These are phyloP conservation scores for Scopulariopsis brevicaulis DNA, from an alignment of 2,329 filamentous ascomycete species.

Conservation along the genomic window DNA sequence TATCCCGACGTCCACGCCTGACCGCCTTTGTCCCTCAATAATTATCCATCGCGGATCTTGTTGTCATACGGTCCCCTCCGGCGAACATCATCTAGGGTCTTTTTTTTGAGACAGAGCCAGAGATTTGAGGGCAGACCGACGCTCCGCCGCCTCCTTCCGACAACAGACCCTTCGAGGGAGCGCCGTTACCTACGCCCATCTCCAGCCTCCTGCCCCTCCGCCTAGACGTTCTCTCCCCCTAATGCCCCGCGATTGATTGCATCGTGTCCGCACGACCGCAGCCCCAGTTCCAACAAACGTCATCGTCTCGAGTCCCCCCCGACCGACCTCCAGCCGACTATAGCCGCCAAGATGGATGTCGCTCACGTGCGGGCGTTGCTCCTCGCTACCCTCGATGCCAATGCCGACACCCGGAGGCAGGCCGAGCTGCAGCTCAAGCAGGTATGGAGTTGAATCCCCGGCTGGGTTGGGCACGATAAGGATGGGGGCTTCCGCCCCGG, in stretches of 20 bases:
- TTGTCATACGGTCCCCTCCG: neutral
- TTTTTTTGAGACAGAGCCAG: neutral
- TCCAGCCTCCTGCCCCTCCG: neutral
- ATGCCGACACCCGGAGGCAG: conserved; percentile 63
- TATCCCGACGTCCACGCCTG: neutral
- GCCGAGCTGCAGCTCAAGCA: conserved; percentile 75
- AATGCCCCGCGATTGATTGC: conserved; percentile 4
- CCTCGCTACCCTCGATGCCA: conserved; percentile 61
- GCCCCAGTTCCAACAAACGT: neutral
- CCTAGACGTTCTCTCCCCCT: neutral
- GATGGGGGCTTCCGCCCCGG: neutral
- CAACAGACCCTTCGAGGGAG: neutral
- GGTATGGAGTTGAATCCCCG: conserved; percentile 35
- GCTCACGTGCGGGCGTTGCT: conserved; percentile 66
- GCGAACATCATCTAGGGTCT: neutral
- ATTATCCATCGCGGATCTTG: neutral
- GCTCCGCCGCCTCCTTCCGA: neutral
- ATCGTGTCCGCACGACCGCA: conserved; percentile 1
- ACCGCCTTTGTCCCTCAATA: conserved; percentile 4
- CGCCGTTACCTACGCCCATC: neutral
- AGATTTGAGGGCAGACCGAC: neutral
- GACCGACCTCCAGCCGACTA: neutral
- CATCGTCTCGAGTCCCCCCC: neutral
- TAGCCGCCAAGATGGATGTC: conserved; percentile 49
- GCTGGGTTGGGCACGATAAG: neutral